Conservation (phyloP, 768 basidiomycete genomes). For the Candolleomyces efflorescens region DNA sequence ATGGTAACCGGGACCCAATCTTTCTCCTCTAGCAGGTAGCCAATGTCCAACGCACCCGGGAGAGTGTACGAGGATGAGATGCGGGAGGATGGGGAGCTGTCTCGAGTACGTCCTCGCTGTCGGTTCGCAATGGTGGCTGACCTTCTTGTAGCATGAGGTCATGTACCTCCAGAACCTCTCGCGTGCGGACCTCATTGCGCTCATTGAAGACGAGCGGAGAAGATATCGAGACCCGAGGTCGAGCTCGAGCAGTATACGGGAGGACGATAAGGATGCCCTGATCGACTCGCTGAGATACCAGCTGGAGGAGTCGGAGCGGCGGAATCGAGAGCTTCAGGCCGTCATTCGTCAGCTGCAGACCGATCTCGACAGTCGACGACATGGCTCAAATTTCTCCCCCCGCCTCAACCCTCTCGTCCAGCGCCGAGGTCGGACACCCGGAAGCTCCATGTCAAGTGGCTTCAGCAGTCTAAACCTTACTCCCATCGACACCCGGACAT, state of each 20-base stretch:
- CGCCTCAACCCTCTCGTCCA: not conserved
- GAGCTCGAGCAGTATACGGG: too few species aligned
- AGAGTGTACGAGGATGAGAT: not conserved
- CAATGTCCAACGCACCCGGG: not conserved
- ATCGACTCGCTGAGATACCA: constrained; percentile 1
- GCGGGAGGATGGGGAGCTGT: not conserved
- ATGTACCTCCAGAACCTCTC: constrained; percentile 2
- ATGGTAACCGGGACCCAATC: not conserved
- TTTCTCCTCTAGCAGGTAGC: not conserved
- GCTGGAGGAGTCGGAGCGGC: not conserved
- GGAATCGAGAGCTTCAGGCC: constrained; percentile 5
- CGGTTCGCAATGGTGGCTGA: not conserved
- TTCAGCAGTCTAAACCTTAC: constrained; percentile 3
- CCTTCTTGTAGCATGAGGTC: not conserved
- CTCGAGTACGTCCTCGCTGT: not conserved
- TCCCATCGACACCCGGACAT: constrained; percentile 2
- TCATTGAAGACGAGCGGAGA: constrained; percentile 3
- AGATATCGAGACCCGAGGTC: not conserved
- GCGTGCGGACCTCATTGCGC: constrained; percentile 3
- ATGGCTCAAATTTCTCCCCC: not conserved
- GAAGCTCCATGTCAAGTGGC: constrained; percentile 2
- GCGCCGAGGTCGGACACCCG: not conserved
- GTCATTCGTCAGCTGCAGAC: constrained; percentile 1
- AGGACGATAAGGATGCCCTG: not conserved
- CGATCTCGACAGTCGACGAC: constrained; percentile 1